Base-by-base conservation (phyloP, 352 stramenopile genomes). In the Phytophthora nicotianae region DNA sequence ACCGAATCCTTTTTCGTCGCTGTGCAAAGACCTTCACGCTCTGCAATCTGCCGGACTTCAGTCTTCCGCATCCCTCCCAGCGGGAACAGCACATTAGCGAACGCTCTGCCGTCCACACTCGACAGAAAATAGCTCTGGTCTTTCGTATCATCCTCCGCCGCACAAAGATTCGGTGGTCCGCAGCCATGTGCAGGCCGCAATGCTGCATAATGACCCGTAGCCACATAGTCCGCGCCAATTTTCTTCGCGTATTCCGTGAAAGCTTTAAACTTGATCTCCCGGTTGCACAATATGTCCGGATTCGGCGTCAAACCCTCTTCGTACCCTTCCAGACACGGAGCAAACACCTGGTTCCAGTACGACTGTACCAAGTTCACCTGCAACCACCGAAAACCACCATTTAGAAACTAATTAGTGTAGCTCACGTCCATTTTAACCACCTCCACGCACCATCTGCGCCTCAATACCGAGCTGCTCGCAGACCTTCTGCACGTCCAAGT, bases 91-190 rank as follows among this genome's bases (percentile, higher is more conserved):
- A 99, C 94, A 14, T 89, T 87, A 3, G 72, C 42, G 46, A 95
- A 95, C 2, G 84, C 81, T 26, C 42, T 57, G n/a, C 79, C 78
- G 6, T 76, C 57, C 23, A 97, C 90, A 52, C 88, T 84, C 7
- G 87, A 98, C 48, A 99, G 75, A 77, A 99, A 99, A 60, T 99
- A 99, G 32, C 89, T 98, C 79, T 99, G 96, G 72, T 99, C 96
- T 77, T 99, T 99, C 24, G 65, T 85, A 1, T 58, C 55, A 71
- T 99, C 96, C 2, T 72, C 62, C 16, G 84, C 97, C 1, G 88
- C 79, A 58, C 93, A 86, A 21, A 99, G 75, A 54, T 91, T 76
- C 3, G 81, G 90, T 8, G 14, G 46, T 32, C 50, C 59, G 17
- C 42, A 50, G 3, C 47, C 45, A 21, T 56, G 19, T 17, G 41